phyloP scores from a whole-genome alignment of 768 basidiomycete species.

The Boletus reticuloceps region DNA sequence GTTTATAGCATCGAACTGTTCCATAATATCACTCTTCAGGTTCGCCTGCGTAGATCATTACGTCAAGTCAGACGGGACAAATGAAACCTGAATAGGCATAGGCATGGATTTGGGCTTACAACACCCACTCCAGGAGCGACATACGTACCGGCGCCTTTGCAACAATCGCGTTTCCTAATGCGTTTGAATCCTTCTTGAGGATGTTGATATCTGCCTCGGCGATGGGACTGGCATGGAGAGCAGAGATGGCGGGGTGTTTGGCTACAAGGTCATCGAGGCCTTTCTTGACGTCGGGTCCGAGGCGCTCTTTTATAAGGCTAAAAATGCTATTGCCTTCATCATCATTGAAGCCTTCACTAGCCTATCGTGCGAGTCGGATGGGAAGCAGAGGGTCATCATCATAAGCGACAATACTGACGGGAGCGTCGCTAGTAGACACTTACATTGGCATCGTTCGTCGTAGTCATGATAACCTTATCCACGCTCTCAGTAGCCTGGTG shows the following conservation, averaged over 20 bases:
- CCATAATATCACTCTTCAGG: no score
- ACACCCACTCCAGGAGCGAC: neutral
- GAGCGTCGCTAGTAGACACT: neutral
- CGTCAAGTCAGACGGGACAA: no score
- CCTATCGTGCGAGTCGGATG: neutral
- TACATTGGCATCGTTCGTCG: neutral
- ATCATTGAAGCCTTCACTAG: neutral
- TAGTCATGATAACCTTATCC: rapidly evolving
- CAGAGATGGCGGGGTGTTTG: neutral
- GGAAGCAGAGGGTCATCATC: no score
- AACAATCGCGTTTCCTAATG: neutral
- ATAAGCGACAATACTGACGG: neutral
- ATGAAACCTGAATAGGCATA: neutral
- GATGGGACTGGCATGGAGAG: rapidly evolving
- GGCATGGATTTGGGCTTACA: neutral
- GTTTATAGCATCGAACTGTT: no score
- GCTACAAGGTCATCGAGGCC: neutral
- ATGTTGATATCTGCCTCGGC: neutral
- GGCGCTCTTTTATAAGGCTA: rapidly evolving
- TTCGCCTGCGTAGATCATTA: no score
- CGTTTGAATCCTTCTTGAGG: neutral
- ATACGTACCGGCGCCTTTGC: neutral
- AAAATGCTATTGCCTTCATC: neutral
- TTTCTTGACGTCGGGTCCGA: neutral
- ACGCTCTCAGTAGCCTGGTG: rapidly evolving